These are phyloP conservation scores for Epichloe bromicola DNA, from an alignment of 2,329 filamentous ascomycete species.

Conservation along the genomic window DNA sequence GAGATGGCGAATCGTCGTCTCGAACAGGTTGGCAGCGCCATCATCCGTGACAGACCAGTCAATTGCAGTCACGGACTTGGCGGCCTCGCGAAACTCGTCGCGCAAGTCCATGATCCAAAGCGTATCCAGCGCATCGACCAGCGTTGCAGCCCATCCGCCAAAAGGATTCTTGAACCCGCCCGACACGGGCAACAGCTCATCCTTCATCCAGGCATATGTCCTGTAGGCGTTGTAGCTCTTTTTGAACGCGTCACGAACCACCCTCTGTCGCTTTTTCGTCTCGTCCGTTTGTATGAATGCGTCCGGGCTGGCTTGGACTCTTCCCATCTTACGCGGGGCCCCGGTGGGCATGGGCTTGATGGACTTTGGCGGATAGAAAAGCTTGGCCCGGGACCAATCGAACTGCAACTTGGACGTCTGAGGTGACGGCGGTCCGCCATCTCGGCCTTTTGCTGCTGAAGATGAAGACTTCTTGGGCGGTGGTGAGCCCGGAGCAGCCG, in stretches of 20 bases:
- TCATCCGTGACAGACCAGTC: constrained; percentile 36
- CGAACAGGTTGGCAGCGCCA: constrained; percentile 35
- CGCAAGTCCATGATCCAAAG: constrained; percentile 49
- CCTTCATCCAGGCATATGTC: constrained; percentile 36
- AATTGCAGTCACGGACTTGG: constrained; percentile 32
- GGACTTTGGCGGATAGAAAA: constrained; percentile 17
- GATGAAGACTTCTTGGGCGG: neutral
- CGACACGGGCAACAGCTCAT: constrained; percentile 38
- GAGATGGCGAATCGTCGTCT: constrained; percentile 35
- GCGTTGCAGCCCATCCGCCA: constrained; percentile 43
- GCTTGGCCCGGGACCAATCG: constrained; percentile 18
- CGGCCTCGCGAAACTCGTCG: constrained; percentile 42
- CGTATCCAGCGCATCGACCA: constrained; percentile 49
- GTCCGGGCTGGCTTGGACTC: constrained; percentile 16
- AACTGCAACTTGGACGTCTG: constrained; percentile 12
- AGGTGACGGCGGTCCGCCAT: neutral
- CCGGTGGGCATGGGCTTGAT: constrained; percentile 20
- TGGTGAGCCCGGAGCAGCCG: neutral
- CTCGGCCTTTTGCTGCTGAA: no score
- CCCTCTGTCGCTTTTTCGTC: constrained; percentile 18
- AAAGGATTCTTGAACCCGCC: constrained; percentile 33
- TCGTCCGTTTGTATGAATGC: constrained; percentile 10
- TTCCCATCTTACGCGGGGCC: constrained; percentile 13
- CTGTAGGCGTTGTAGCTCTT: constrained; percentile 39
- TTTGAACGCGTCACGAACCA: constrained; percentile 29